Evolutionary conservation across 2,329 filamentous ascomycete genomes (phyloP), one percentile per base, ranked within the genome.

Genomic region (Penicillium sp.): DNA sequence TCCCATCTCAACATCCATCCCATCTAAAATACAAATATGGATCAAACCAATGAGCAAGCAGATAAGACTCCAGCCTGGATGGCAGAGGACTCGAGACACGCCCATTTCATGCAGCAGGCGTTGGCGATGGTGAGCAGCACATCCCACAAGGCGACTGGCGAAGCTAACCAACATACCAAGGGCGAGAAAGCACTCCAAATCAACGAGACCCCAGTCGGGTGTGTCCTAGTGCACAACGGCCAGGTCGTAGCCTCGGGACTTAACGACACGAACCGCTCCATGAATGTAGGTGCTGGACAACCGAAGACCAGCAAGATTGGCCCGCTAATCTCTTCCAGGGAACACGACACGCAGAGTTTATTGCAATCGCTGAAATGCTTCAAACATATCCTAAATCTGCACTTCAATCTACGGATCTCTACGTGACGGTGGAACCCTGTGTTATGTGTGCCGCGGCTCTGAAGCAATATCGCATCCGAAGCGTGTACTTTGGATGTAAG

Each of bases 391-490:
- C 82, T 36, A 75, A 78, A 22, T 75, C 74, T 9, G 77, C 90
- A 46, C 72, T 96, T 51, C 72, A 71, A 26, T 77, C 89, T 48
- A 84, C 80, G 7, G 80, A 84, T 56, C 77, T 98, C 35, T 98
- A 98, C 64, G 92, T 98, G 32, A 98, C 92, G 0, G 90, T 98
- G 37, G 93, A 98, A 67, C 92, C 92, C 3, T 98, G 92, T 64
- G 87, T 98, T 68, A 98, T 98, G 92, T 98, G 92, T 61, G 92
- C 92, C 9, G 93, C 88, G 5, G 79, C 93, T 36, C 75, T 98
- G 34, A 80, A 88, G 35, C 93, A 98, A 65, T 82, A 93, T 48
- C 78, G 80, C 10, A 88, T 98, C 64, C 79, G 84, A 45, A 84
- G 83, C 50, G 92, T 98, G 20, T 96, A 90, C 64, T 98, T 92